A percentile compares a stretch with the other conserved stretches of the same genome.
Evolutionary conservation across 164 flowering plant genomes (phyloP).

Genomic region (Hamamelis virginiana): DNA sequence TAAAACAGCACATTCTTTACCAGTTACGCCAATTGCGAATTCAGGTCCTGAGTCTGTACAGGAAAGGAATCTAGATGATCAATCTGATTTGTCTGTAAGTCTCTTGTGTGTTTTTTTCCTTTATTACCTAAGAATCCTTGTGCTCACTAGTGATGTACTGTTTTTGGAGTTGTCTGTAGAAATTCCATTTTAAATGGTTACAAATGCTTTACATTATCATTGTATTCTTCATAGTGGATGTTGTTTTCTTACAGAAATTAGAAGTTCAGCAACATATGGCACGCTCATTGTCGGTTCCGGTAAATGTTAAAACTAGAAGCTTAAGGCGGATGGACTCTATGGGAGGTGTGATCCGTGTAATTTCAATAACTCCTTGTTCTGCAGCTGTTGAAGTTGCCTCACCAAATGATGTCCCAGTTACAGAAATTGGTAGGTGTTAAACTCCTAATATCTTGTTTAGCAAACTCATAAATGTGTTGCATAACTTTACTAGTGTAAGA

Average conservation of each 20-base stretch:
- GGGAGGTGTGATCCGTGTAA: slow-evolving; percentile 61
- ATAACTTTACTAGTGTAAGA: too few species aligned
- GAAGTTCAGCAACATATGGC: slow-evolving; percentile 45
- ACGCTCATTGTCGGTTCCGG: slow-evolving; percentile 76
- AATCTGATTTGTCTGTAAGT: slow-evolving; percentile 46
- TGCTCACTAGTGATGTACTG: background rate
- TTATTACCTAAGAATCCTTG: background rate
- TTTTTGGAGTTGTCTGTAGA: background rate
- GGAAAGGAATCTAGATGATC: slow-evolving; percentile 27
- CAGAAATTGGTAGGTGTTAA: slow-evolving; percentile 47
- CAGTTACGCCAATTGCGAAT: slow-evolving; percentile 49
- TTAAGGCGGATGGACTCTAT: slow-evolving; percentile 53
- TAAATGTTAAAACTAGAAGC: slow-evolving; percentile 53
- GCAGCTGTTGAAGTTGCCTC: slow-evolving; percentile 31
- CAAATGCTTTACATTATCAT: background rate
- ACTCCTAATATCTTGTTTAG: background rate
- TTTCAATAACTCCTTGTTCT: slow-evolving; percentile 53
- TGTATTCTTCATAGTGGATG: slow-evolving; percentile 6
- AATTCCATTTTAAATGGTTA: background rate
- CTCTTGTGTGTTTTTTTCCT: background rate
- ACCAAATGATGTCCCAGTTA: slow-evolving; percentile 30
- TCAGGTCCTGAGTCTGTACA: slow-evolving; percentile 26
- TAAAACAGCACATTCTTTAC: slow-evolving; percentile 49
- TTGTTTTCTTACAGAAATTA: slow-evolving; percentile 39
- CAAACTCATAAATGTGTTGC: background rate